Base-by-base conservation (phyloP, 1,284 basidiomycete genomes). In the Golubevia sp. region DNA sequence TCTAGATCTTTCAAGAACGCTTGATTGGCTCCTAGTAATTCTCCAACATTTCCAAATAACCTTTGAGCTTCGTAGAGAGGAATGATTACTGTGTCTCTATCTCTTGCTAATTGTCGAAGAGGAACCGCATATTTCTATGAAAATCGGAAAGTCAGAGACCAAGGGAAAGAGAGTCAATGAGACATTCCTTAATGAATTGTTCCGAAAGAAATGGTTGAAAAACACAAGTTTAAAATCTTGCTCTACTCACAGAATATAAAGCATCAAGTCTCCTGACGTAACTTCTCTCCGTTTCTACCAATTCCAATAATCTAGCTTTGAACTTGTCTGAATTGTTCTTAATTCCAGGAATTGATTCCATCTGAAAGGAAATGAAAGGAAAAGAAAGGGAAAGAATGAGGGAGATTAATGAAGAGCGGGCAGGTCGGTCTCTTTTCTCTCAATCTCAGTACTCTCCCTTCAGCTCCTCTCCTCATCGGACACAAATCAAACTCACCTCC, bases 31-130 rank as follows among this genome's bases (percentile, higher is more conserved):
- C 91, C 91, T 1, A 97, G 84, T 13, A 98, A 87, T 56, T 89
- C 90, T 83, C 97, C 95, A 54, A 97, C 89, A 84, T 98, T 98
- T 57, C 93, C 93, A 74, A 98, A 98, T 26, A 98, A 87, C 0
- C 89, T 91, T 74, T 94, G 96, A 23, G 95, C 93, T 78, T 97
- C 92, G 82, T 96, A 97, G 20, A 89, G 86, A 2, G 92, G 91
- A 55, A 98, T 88, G 73, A 97, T 93, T 51, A 91, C 89, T 0
- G 91, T 93, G 68, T 91, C 91, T 76, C 92, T 92, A 80, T 88
- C 90, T 64, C 89, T 88, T 26, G 96, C 90, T 79, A 94, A 96
- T 59, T 88, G 88, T 23, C 94, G 89, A 23, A 98, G 86, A 1
- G 94, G 94, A 82, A 94, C 91, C 48, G 94, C 94, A 80, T 97